Conservation (phyloP, 108 stramenopile species). For the Cyclostephanos tholiformis region DNA sequence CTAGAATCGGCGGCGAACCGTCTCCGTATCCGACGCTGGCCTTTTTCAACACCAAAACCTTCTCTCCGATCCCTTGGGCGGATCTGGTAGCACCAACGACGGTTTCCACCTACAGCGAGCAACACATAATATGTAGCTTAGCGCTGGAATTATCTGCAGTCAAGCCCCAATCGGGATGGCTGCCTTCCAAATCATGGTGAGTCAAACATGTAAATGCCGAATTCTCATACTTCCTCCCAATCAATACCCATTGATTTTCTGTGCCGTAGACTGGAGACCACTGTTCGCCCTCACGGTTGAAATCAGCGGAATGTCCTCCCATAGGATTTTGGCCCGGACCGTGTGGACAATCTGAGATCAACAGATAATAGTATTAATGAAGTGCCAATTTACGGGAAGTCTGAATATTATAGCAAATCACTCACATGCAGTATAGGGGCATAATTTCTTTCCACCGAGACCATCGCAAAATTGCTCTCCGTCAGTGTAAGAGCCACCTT, state of each 20-base stretch:
- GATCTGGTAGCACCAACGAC: constrained; percentile 46
- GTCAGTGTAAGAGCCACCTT: constrained; percentile 31
- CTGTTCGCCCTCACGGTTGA: constrained; percentile 23
- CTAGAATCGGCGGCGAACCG: constrained; percentile 32
- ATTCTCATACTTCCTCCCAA: constrained; percentile 7
- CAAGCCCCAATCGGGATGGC: constrained; percentile 3
- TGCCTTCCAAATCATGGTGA: background rate
- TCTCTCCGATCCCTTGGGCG: constrained; percentile 75
- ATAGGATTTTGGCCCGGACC: constrained; percentile 15
- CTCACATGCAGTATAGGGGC: constrained; percentile 30
- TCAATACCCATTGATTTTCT: background rate
- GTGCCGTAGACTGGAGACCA: constrained; percentile 11
- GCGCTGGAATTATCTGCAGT: background rate
- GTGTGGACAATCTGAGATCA: constrained; percentile 19
- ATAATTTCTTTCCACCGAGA: constrained; percentile 24
- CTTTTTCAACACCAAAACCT: constrained; percentile 56
- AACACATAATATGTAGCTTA: constrained; percentile 7
- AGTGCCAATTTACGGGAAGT: background rate
- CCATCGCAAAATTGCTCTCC: constrained; percentile 23
- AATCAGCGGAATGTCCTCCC: constrained; percentile 28
- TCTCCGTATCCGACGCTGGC: constrained; percentile 73
- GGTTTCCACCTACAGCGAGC: constrained; percentile 49
- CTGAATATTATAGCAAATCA: background rate
- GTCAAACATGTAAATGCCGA: background rate
- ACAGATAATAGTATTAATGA: background rate